Evolutionary conservation across 495 filamentous ascomycete species (phyloP).

Genomic region (Hypoxylon subgilvum): DNA sequence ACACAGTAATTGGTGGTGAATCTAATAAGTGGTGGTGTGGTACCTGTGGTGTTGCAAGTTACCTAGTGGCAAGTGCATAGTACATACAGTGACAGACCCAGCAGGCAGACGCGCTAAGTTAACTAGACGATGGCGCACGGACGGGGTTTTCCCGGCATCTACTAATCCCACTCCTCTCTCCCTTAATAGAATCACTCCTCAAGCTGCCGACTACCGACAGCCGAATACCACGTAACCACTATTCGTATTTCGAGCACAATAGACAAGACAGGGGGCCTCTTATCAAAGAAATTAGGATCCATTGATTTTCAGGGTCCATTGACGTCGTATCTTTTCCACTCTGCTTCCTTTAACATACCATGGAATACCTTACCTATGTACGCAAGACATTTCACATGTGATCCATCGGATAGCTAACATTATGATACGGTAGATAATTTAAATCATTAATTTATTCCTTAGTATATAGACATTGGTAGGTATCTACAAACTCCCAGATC

Average conservation of each 20-base stretch:
- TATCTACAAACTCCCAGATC: background rate
- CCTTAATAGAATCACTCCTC: slow-evolving; percentile 3
- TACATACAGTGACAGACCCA: too few species aligned
- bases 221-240: slow-evolving; percentile 33
- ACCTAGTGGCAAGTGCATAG: too few species aligned
- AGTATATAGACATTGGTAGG: too few species aligned
- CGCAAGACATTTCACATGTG: background rate
- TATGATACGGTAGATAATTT: too few species aligned
- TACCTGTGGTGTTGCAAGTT: too few species aligned
- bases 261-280: slow-evolving; percentile 5
- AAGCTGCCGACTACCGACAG: slow-evolving; percentile 28
- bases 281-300: slow-evolving; percentile 26
- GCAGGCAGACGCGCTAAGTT: background rate
- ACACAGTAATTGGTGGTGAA: too few species aligned
- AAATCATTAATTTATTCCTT: too few species aligned
- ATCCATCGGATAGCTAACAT: too few species aligned
- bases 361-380: background rate
- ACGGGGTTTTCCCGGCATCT: slow-evolving; percentile 12
- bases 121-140: slow-evolving; percentile 8
- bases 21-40: too few species aligned
- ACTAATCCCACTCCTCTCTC: slow-evolving; percentile 16
- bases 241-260: too few species aligned
- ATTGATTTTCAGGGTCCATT: slow-evolving; percentile 32
- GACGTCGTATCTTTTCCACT: slow-evolving; percentile 39
- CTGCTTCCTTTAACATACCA: too few species aligned